Base-by-base conservation (phyloP, 805 yeast species). In the Hanseniaspora thailandica region DNA sequence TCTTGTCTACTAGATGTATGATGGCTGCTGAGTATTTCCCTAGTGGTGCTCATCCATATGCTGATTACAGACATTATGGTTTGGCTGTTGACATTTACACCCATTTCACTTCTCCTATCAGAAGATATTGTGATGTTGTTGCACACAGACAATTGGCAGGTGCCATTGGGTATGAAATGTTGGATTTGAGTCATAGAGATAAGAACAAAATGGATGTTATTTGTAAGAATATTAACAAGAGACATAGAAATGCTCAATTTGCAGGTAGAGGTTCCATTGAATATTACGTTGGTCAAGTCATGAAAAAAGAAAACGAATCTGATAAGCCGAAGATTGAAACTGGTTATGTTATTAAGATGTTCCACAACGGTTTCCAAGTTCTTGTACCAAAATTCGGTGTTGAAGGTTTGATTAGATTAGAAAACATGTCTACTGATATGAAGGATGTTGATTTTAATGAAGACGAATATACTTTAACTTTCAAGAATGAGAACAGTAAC, bases 211-310 rank as follows among this genome's bases (percentile, higher is more conserved):
- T 93, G 89, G 97, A 90, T 58, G 66, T 80, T 58, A 81, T 93
- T 55, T 88, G 89, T 61, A 80, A 80, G 60, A 93, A 93, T 64
- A 89, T 93, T 64, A 93, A 93, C 71, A 81, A 76, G 60, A 82
- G 96, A 60, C 99, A 93, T 67, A 80, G 98, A 69, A 93, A 93
- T 65, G 98, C 98, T 0, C 99, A 93, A 69, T 86, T 90, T 73
- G 99, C 99, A 1, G 99, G 98, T 36, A 78, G 99, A 65, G 97
- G 98, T 20, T 85, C 95, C 65, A 86, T 93, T 57, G 98, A 93
- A 66, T 93, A 93, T 69, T 93, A 86, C 63, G 98, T 93, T 47
- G 99, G 99, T 8, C 97, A 93, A 71, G 96, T 90, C 40, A 84
- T 93, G 85, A 85, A 86, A 66, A 50, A 50, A 12, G 39, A 36